Percentiles rank a stretch among this genome's conserved stretches.
phyloP scores from a whole-genome alignment of 2,329 filamentous ascomycete species.

The Aurifilum marmelostoma region DNA sequence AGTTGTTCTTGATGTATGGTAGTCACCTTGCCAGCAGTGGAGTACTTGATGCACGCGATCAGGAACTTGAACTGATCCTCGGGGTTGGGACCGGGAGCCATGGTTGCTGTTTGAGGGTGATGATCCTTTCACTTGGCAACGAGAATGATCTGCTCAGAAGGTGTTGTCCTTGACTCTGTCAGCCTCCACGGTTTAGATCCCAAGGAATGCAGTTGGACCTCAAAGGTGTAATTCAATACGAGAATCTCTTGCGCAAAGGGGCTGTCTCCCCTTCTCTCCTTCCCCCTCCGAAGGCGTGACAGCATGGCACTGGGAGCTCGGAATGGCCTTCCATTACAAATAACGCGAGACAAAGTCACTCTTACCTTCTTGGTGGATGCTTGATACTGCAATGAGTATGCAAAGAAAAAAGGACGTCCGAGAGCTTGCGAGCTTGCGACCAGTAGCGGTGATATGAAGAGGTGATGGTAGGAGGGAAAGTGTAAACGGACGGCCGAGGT shows the following conservation, averaged over 20 bases:
- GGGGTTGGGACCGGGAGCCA: conserved; percentile 54
- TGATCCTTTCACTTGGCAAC: too few species aligned
- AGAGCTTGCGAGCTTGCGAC: neutral
- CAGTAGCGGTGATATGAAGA: neutral
- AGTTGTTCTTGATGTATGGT: neutral
- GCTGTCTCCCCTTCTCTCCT: neutral
- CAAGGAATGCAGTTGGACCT: neutral
- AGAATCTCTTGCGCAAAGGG: neutral
- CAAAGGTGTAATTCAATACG: too few species aligned
- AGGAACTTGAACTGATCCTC: conserved; percentile 67
- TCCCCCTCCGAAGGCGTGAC: neutral
- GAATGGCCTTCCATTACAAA: neutral
- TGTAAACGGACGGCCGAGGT: neutral
- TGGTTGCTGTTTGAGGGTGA: conserved; percentile 38
- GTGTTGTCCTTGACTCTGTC: conserved; percentile 10
- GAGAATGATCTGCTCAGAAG: conserved; percentile 18
- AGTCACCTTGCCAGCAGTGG: conserved; percentile 61
- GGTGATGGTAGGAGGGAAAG: neutral
- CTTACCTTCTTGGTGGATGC: neutral
- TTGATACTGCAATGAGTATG: neutral
- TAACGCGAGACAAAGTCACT: neutral
- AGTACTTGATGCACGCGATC: conserved; percentile 65
- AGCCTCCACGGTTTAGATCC: neutral
- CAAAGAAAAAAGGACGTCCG: neutral
- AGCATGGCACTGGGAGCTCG: neutral